These are phyloP conservation scores for Xerocomus minutiporus DNA, from an alignment of 1,284 basidiomycete species.

Conservation along the genomic window DNA sequence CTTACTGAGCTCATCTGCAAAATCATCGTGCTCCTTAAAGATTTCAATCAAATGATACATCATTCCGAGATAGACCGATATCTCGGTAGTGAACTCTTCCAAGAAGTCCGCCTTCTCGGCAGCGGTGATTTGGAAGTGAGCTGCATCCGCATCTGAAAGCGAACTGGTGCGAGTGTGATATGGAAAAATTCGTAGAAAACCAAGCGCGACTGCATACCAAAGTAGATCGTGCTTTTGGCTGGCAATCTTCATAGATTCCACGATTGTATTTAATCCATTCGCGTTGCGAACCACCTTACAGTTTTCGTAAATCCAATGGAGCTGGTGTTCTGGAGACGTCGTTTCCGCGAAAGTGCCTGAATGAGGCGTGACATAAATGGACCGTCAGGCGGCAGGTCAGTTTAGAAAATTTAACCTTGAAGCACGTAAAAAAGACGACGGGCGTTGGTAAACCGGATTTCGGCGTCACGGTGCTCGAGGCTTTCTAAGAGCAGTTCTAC, in stretches of 20 bases:
- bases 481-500: conserved; percentile 79
- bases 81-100: conserved; percentile 86
- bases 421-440: conserved; percentile 83
- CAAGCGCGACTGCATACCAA: conserved; percentile 44
- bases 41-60: conserved; percentile 92
- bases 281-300: conserved; percentile 81
- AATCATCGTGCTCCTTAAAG: conserved; percentile 86
- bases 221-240: conserved; percentile 84
- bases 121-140: conserved; percentile 61
- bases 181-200: conserved; percentile 1
- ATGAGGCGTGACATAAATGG: conserved; percentile 19
- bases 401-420: conserved; percentile 68
- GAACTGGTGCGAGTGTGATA: conserved; percentile 41
- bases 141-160: conserved; percentile 66
- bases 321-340: conserved; percentile 85
- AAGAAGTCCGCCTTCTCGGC: conserved; percentile 73
- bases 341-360: conserved; percentile 91
- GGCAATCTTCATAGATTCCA: conserved; percentile 88
- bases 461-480: conserved; percentile 80
- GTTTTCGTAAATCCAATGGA: conserved; percentile 95
- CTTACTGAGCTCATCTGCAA: conserved; percentile 93
- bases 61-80: conserved; percentile 89
- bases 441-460: conserved; percentile 82
- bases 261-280: conserved; percentile 81
- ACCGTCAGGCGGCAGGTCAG: conserved; percentile 5